Base-by-base conservation (phyloP, 2,329 filamentous ascomycete genomes). In the Ophiostoma montium region DNA sequence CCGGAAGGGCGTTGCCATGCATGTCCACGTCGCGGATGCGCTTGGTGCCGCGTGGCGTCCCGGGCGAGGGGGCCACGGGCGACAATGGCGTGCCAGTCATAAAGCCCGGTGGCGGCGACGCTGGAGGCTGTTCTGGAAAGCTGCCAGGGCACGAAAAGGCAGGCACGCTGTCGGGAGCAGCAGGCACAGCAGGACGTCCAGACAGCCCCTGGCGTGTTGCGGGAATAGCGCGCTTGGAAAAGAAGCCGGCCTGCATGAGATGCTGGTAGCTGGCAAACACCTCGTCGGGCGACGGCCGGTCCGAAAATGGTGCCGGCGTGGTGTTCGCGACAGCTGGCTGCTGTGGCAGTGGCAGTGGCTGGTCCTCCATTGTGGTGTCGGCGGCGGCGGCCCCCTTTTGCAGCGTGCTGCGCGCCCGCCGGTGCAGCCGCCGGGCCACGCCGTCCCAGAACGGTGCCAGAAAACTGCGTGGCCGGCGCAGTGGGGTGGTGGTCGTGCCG, bases 181-280 rank as follows among this genome's bases (percentile, higher is more conserved):
- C 16, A 35, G 30, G 4, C 3, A 11, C 21, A 15, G 11, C 15
- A 15, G 43, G 33, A 12, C 35, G 21, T 5, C 53, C 53, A 12
- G 57, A 61, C 19, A 60, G 59, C 2, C 65, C 70, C 57, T 72
- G 71, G 3, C 75, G 66, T 1, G 72, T 75, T 5, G 74, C 76
- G 52, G 74, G 70, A 53, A 78, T 78, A 47, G 75, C 74, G 53
- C 77, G 74, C 21, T 70, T 65, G 43, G 70, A 66, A 59, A 79
- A 79, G 68, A 79, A 79, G 52, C 75, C 75, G 6, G 69, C 69
- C 2, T 72, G 69, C 56, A 78, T 67, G 50, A 79, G 67, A 55
- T 73, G 63, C 54, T 76, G 70, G 60, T 79, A 79, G 57, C 67
- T 77, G 52, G 70, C 68, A 57, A 76, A 55, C 48, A 78, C 68